These are phyloP conservation scores for Paramecium caudatum DNA, from an alignment of 73 alveolate species.

Conservation along the genomic window DNA sequence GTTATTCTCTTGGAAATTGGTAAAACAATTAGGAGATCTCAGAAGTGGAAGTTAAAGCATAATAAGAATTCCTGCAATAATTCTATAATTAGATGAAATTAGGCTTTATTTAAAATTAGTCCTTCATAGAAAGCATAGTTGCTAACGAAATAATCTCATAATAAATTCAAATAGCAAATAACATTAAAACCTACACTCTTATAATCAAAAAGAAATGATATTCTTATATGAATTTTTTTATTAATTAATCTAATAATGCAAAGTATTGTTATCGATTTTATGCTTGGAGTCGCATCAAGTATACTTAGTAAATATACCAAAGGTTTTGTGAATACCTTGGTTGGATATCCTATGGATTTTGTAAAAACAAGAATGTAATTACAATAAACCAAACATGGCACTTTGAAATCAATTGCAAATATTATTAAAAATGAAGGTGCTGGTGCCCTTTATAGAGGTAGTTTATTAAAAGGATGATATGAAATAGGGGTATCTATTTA, in stretches of 20 bases:
- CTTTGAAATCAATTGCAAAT: neutral
- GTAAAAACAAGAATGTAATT: conserved; percentile 31
- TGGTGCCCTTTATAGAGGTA: conserved; percentile 43
- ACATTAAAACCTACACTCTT: neutral
- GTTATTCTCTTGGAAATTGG: too few relatives aligned
- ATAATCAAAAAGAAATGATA: neutral
- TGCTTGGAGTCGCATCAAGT: conserved; percentile 37
- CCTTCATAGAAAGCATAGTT: neutral
- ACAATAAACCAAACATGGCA: neutral
- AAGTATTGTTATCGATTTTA: conserved; percentile 27
- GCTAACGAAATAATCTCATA: neutral
- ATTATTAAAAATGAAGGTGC: conserved; percentile 15
- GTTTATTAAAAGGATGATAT: conserved; percentile 22
- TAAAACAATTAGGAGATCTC: neutral
- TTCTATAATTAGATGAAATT: conserved; percentile 1
- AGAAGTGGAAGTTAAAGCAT: neutral
- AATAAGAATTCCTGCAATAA: neutral
- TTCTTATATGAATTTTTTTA: conserved; percentile 2
- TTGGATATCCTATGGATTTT: conserved; percentile 50
- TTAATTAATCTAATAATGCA: neutral
- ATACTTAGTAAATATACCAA: neutral
- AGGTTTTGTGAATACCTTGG: conserved; percentile 40
- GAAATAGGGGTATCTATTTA: conserved; percentile 43
- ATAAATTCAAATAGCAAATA: neutral
- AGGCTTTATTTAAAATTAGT: conserved; percentile 1